phyloP scores from a whole-genome alignment of 352 stramenopile genomes.

The Pythium brachiatum region DNA sequence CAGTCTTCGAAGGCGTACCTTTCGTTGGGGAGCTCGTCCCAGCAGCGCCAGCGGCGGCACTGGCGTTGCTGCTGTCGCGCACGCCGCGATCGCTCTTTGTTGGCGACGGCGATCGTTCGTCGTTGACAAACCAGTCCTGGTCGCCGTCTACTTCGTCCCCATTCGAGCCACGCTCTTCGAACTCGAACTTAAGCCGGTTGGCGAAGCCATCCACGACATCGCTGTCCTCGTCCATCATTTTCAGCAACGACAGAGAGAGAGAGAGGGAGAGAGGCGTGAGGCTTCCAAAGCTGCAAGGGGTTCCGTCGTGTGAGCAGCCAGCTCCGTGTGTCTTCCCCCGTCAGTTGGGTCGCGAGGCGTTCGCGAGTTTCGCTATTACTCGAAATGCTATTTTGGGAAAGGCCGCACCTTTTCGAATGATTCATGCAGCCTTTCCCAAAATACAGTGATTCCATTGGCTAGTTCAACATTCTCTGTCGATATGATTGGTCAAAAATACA shows the following conservation, averaged over 20 bases:
- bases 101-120: constrained; percentile 33
- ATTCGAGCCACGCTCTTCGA: constrained; percentile 57
- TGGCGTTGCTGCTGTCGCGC: background rate
- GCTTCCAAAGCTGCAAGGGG: too few species aligned
- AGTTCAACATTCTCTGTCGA: background rate
- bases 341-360: background rate
- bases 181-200: constrained; percentile 65
- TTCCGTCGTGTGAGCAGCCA: too few species aligned
- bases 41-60: background rate
- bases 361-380: too few species aligned
- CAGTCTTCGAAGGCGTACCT: background rate
- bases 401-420: too few species aligned
- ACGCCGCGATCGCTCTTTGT: constrained; percentile 28
- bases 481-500: background rate
- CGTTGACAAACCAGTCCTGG: constrained; percentile 85
- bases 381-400: constrained; percentile 19
- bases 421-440: background rate
- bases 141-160: constrained; percentile 53
- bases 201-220: constrained; percentile 57
- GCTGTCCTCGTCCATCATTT: constrained; percentile 45
- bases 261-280: too few species aligned
- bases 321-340: too few species aligned
- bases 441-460: constrained; percentile 12
- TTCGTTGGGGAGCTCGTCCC: background rate
- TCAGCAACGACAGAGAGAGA: too few species aligned